Conservation (phyloP, 306 rosid genomes). For the Argentina anserina region DNA sequence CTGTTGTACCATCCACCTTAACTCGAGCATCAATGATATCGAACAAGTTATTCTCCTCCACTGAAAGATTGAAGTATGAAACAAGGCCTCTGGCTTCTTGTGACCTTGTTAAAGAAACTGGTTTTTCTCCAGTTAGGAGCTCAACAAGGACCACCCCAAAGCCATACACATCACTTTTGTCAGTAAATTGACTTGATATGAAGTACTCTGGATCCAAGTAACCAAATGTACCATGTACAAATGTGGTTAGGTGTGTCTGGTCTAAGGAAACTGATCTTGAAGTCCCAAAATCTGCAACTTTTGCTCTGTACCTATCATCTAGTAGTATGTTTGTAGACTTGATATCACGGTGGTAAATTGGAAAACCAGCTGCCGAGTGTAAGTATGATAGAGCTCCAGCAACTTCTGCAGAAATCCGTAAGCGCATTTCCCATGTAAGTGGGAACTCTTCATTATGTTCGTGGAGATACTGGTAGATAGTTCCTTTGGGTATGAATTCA, state of each 20-base stretch:
- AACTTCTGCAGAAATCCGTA: not conserved
- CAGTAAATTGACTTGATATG: constrained; percentile 20
- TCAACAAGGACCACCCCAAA: constrained; percentile 28
- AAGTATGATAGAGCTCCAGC: constrained; percentile 18
- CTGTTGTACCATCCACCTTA: not conserved
- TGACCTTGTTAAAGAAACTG: not conserved
- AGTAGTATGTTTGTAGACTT: constrained; percentile 25
- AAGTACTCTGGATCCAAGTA: constrained; percentile 32
- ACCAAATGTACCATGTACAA: constrained; percentile 26
- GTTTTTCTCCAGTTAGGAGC: constrained; percentile 23
- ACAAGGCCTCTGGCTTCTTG: constrained; percentile 11
- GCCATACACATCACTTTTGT: constrained; percentile 25
- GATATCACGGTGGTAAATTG: constrained; percentile 27
- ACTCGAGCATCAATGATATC: constrained; percentile 16
- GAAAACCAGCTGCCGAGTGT: constrained; percentile 14
- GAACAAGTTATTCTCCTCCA: constrained; percentile 4
- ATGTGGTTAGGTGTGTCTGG: constrained; percentile 24
- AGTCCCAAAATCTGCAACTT: constrained; percentile 30
- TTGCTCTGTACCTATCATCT: constrained; percentile 26
- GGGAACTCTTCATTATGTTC: not conserved
- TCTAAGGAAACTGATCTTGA: constrained; percentile 23
- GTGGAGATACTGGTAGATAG: constrained; percentile 8
- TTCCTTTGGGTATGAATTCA: constrained; percentile 14
- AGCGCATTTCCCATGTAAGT: constrained; percentile 2
- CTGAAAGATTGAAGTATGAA: not conserved